Base-by-base conservation (phyloP, 805 yeast genomes). In the Ogataea paradorogensis region DNA sequence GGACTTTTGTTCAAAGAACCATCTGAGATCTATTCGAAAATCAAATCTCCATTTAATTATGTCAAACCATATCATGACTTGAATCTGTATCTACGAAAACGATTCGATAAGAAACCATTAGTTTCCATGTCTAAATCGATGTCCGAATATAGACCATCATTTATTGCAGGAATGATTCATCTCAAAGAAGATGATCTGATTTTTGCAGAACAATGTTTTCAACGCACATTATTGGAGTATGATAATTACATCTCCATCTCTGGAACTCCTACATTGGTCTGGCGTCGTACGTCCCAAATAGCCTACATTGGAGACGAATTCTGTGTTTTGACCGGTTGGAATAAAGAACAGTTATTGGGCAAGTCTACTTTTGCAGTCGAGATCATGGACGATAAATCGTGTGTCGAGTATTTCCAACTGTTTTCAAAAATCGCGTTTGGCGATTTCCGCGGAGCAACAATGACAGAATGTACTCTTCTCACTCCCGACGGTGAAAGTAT, bases 271-370 rank as follows among this genome's bases (percentile, higher is more conserved):
- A 89, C 96, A 0, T 76, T 91, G 15, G 91, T 89, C 3, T 91
- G 98, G 98, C 70, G 99, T 50, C 73, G 98, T 38, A 89, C 96
- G 1, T 96, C 96, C 7, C 96, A 91, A 60, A 84, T 91, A 9
- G 93, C 96, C 0, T 91, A 90, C 45, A 95, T 90, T 3, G 95
- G 95, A n/a, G 85, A 85, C 49, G 98, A 91, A 61, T 91, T 91
- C 59, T 82, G 93, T 51, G 77, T 86, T 13, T 67, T 91, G 14
- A 88, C 97, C 0, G 97, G 98, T 1, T 91, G 97, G 97, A 66
- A 80, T 6, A 74, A 75, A 51, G 83, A 79, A 23, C 82, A 81
- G 44, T 62, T 91, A 21, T 61, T 89, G 38, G 72, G 72, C 25
- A 80, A 80, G 49, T 72, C 79, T 39, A 82, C 85, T 6, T 85